Evolutionary conservation across 106 monocot species (phyloP), one percentile per base, ranked within the genome.

Genomic region (Phalaenopsis equestris): DNA sequence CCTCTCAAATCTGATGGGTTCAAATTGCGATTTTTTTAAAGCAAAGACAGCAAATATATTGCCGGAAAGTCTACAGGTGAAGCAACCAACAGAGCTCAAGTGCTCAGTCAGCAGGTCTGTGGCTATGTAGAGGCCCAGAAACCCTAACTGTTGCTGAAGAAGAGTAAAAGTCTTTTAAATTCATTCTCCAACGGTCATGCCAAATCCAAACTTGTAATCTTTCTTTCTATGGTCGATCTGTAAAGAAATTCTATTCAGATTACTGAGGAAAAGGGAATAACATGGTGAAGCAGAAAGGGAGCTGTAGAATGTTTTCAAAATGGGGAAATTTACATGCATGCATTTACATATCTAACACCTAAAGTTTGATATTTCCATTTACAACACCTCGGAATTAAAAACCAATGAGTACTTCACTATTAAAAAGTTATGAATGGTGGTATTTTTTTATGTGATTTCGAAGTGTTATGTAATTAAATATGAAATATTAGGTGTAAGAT

Each of bases 131-230:
- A 14, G 52, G 52, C 52, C 1, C 52, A 52, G 52, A 52, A 70
- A 39, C 70, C 10, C 36, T 70, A 12, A 5, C 38, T 70, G 38
- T 70, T 70, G 4, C 36, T 45, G 38, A 39, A 39, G 39, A 39
- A 70, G 14, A 38, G 4, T 15, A 15, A 16, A 2, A 14, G 38
- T 61, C 5, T 65, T 1, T 23, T 65, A 45, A 45, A 1, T 75
- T 73, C 86, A 99, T 83, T 99, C 98, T 41, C 98, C 98, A 10
- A 99, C 91, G 4, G 95, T 93, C 94, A 99, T 83, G 7, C 98
- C 98, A 79, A 99, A 95, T 1, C 98, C 98, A 75, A 99, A 99
- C 77, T 99, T 99, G 87, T 95, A 99, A 70, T 99, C 90, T 86
- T 95, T 94, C 91, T 95, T 99, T 42, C 48, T 8, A 82, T 99